Evolutionary conservation across 1,284 basidiomycete genomes (phyloP), one percentile per base, ranked within the genome.

Genomic region (Ustilago sp.): DNA sequence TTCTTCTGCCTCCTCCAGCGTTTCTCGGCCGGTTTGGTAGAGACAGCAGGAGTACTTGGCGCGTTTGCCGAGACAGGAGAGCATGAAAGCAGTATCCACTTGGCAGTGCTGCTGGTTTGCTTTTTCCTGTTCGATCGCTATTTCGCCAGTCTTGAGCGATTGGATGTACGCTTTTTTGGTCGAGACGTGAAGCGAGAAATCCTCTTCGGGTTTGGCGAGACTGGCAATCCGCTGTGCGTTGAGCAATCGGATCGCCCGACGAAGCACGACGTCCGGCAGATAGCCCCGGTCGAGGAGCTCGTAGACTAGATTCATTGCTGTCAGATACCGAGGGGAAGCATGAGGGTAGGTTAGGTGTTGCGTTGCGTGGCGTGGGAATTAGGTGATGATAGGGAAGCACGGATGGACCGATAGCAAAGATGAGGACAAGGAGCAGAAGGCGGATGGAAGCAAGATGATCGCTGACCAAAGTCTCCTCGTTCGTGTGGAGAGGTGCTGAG

Each of bases 81-180:
- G 70, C 78, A 83, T 83, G 66, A 83, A 83, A 23, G 68, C 70
- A 4, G 81, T 81, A 63, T 87, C 68, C 65, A 91, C 91, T 87
- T 93, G 92, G 83, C 93, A 93, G 81, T 93, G 92, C 85, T 93
- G 92, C 79, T 92, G 89, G 79, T 93, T 93, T 38, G 92, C 92
- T 81, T 91, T 92, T 39, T 90, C 89, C 8, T 91, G 89, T 15
- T 90, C 87, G 76, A 91, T 91, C 2, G 92, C 92, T 66, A 93
- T 92, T 28, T 88, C 88, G 12, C 89, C 86, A 0, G 87, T 87
- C 48, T 84, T 85, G 52, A 88, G 81, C 19, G 81, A 81, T 13
- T 79, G 57, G 63, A 88, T 86, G 79, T 87, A 88, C 9, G 88
- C 87, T 34, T 92, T 91, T 83, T 93, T 93, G 19, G 89, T 89